Base-by-base conservation (phyloP, 371 early-diverging fungal genomes). In the Dichotomocladium elegans region DNA sequence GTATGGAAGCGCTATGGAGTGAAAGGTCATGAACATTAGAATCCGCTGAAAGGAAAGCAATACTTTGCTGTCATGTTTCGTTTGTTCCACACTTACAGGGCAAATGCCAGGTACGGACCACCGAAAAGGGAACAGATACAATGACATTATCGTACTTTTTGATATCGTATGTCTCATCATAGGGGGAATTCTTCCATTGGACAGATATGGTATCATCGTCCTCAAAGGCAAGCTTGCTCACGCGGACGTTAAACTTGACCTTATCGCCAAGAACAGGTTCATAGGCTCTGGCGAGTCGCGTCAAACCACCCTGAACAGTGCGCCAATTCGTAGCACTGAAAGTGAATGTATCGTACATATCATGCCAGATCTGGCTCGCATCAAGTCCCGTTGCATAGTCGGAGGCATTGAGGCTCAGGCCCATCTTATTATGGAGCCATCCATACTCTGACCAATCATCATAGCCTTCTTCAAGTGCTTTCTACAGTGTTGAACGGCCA, bases 21-120 rank as follows among this genome's bases (percentile, higher is more conserved):
- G 14, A n/a, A 25, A 11, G n/a, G 45, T 7, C 21, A 12, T 10
- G n/a, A n/a, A n/a, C n/a, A n/a, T n/a, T n/a, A n/a, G n/a, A n/a
- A n/a, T n/a, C n/a, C n/a, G n/a, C n/a, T n/a, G n/a, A n/a, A n/a
- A n/a, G n/a, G n/a, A n/a, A n/a, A n/a, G n/a, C n/a, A n/a, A n/a
- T n/a, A n/a, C n/a, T n/a, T n/a, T n/a, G n/a, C n/a, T n/a, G 12
- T 33, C n/a, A 33, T 33, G 34, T 12, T 33, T 12, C 3, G n/a
- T 10, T 2, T 2, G 2, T 33, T 2, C n/a, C n/a, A 12, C 34
- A n/a, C n/a, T 51, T 52, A 61, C 61, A 31, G 14, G 69, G 69
- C 14, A 69, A 52, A 43, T 69, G 65, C 69, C 69, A 69, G 12
- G 47, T 54, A 31, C 69, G 61, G 10, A 69, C 65, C 35, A 69